Base-by-base conservation (phyloP, 805 yeast genomes). In the Metschnikowia cerradonensis region DNA sequence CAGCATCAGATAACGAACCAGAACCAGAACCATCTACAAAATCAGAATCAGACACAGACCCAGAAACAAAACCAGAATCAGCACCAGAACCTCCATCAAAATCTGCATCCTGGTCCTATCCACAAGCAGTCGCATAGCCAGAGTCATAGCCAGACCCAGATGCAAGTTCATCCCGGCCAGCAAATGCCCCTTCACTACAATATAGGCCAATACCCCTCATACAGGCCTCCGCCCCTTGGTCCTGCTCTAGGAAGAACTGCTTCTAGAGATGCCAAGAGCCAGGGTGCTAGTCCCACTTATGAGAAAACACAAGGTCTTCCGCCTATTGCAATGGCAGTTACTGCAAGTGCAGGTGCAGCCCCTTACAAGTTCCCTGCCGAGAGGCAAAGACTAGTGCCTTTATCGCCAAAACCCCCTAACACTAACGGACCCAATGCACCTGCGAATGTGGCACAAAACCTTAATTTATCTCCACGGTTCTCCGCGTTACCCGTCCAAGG, bases 401-500 rank as follows among this genome's bases (percentile, higher is more conserved):
- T 50, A 15, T 47, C 53, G 23, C 53, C 53, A 14, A 47, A 50
- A 26, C 49, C 53, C 1, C 40, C 49, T n/a, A 37, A 14, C 6
- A 17, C 23, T 3, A 19, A 23, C 15, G 43, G 15, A 11, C 14
- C 14, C n/a, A 17, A 20, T 19, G 38, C 22, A 4, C 38, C 46
- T 11, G 47, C 40, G 14, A 44, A 35, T 20, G 47, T 44, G 40
- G 47, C 47, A 17, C 53, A 50, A 13, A 50, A 47, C 10, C 42
- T 50, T n/a, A 50, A 50, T 33, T 39, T 50, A 6, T 47, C 50
- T 5, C 53, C 53, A 6, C 30, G 53, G 15, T 38, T 40, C 13
- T 20, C 46, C 1, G 49, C 35, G 6, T 39, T 49, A 6, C 66
- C 67, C 0, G 51, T 53, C 1, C 58, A 58, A 41, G 64, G 66